phyloP scores from a whole-genome alignment of 2,329 filamentous ascomycete species.

The Ascochyta rabiei region DNA sequence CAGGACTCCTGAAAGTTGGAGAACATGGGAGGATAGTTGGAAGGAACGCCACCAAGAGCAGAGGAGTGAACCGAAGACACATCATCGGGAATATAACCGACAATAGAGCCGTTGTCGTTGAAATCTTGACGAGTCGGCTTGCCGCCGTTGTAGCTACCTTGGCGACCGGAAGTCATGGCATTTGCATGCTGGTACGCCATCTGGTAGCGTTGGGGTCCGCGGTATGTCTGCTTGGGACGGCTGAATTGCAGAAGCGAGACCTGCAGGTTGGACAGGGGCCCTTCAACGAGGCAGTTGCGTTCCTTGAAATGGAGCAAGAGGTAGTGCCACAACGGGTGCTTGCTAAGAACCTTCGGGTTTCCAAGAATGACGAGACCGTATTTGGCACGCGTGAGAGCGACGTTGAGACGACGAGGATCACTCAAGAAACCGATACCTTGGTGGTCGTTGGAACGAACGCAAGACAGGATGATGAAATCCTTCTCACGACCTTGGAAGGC shows the following conservation, averaged over 20 bases:
- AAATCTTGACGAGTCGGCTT: conserved; percentile 59
- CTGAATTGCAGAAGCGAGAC: conserved; percentile 94
- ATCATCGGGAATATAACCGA: conserved; percentile 96
- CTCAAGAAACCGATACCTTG: conserved; percentile 99
- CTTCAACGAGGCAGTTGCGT: conserved; percentile 92
- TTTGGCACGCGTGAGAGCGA: conserved; percentile 94
- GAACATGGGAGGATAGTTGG: conserved; percentile 93
- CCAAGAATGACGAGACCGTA: conserved; percentile 96
- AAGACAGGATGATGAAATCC: conserved; percentile 97
- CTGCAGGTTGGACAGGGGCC: conserved; percentile 93
- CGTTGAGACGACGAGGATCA: conserved; percentile 94
- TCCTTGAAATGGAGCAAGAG: conserved; percentile 97
- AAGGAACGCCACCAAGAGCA: conserved; percentile 80
- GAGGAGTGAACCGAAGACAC: conserved; percentile 96
- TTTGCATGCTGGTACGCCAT: conserved; percentile 74
- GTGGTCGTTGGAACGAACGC: conserved; percentile 97
- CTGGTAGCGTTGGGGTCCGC: conserved; percentile 85
- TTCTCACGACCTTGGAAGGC: conserved; percentile 99
- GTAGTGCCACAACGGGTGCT: conserved; percentile 97
- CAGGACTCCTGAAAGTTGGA: conserved; percentile 89
- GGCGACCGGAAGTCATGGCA: conserved; percentile 59
- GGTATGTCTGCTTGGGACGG: conserved; percentile 89
- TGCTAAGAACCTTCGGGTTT: conserved; percentile 95
- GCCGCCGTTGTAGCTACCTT: conserved; percentile 53
- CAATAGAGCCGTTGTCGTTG: conserved; percentile 81